Percentiles rank a stretch among this genome's conserved stretches.
These are phyloP conservation scores for Ophiostoma perfectum DNA, from an alignment of 2,329 filamentous ascomycete genomes.

Conservation along the genomic window DNA sequence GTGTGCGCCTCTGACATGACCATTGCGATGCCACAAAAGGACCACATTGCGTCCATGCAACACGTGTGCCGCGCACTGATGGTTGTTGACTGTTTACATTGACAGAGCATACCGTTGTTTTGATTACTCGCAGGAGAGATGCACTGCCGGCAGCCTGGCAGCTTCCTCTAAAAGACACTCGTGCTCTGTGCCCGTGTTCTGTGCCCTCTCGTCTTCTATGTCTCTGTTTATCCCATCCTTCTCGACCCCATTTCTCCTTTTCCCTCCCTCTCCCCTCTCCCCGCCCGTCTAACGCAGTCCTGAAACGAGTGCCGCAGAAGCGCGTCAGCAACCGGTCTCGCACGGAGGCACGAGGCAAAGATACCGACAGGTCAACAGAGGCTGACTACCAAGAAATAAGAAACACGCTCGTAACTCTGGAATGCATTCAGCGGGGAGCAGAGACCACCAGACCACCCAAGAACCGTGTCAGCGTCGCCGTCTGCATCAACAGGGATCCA, in stretches of 20 bases:
- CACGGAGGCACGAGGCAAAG: not conserved
- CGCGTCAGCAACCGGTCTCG: not conserved
- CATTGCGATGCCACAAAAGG: too few relatives aligned
- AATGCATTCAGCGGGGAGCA: not conserved
- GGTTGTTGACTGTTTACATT: too few relatives aligned
- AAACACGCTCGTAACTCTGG: not conserved
- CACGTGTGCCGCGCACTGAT: too few relatives aligned
- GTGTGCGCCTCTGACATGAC: too few relatives aligned
- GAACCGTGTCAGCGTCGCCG: not conserved
- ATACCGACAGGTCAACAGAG: not conserved
- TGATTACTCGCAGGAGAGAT: too few relatives aligned
- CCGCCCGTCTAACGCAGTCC: constrained; percentile 37
- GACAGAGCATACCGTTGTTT: too few relatives aligned
- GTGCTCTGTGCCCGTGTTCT: not conserved
- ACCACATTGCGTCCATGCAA: too few relatives aligned
- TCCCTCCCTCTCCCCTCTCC: not conserved
- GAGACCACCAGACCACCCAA: too few relatives aligned
- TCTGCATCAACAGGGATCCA: not conserved
- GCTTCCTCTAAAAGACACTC: too few relatives aligned
- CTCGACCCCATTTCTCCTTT: not conserved
- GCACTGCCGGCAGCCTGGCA: too few relatives aligned
- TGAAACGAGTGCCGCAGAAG: constrained; percentile 34
- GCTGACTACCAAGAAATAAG: not conserved
- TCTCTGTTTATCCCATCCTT: not conserved
- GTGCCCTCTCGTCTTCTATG: not conserved